Conservation (phyloP, 164 flowering plant species). For the Kingdonia uniflora region DNA sequence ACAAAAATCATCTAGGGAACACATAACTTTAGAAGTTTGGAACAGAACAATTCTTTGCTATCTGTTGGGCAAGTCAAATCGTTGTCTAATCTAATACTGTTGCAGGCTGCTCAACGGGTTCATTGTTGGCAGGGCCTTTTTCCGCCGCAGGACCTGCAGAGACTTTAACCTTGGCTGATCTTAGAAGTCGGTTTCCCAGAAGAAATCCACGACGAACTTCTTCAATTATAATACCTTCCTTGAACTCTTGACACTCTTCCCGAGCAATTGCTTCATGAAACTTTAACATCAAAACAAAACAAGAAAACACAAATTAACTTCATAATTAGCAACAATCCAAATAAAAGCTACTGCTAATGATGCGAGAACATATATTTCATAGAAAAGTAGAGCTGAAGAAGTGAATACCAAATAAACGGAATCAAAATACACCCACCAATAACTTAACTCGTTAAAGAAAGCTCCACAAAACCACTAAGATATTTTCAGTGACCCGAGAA, state of each 20-base stretch:
- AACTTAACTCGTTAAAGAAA: too few relatives aligned
- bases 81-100: conserved; percentile 6
- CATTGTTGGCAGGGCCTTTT: conserved; percentile 24
- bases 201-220: conserved; percentile 78
- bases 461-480: too few relatives aligned
- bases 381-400: not conserved
- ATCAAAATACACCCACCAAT: too few relatives aligned
- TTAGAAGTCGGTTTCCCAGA: conserved; percentile 61
- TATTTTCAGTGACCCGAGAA: too few relatives aligned
- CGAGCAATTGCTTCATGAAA: conserved; percentile 87
- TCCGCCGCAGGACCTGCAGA: conserved; percentile 71
- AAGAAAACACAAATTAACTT: not conserved
- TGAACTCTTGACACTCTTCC: conserved; percentile 66
- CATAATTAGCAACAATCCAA: too few relatives aligned
- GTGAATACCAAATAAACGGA: too few relatives aligned
- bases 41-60: too few relatives aligned
- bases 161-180: conserved; percentile 93
- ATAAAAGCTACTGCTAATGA: too few relatives aligned
- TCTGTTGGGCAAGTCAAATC: too few relatives aligned
- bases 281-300: conserved; percentile 21
- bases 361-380: not conserved
- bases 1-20: too few relatives aligned
- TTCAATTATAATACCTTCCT: conserved; percentile 64
- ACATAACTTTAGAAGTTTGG: too few relatives aligned
- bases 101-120: conserved; percentile 25